A percentile compares a stretch with the other conserved stretches of the same genome.
phyloP scores from a whole-genome alignment of 2,329 filamentous ascomycete species.

The Chaetoscypha palmicola region DNA sequence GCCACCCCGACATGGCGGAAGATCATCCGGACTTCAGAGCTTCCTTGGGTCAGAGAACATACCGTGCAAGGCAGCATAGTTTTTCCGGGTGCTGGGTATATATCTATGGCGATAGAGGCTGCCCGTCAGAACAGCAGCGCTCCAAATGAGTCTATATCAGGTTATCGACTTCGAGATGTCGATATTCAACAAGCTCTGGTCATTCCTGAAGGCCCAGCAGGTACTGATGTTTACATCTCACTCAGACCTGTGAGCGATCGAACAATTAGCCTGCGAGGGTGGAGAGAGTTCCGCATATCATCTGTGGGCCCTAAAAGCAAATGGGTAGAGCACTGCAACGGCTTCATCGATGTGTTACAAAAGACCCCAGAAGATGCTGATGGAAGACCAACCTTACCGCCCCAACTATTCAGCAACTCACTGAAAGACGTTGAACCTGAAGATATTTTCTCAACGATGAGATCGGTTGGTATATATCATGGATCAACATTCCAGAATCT shows the following conservation, averaged over 20 bases:
- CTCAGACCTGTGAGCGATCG: constrained; percentile 15
- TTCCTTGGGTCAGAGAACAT: constrained; percentile 38
- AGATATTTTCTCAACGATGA: constrained; percentile 30
- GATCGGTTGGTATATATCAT: constrained; percentile 34
- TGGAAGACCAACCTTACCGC: background rate
- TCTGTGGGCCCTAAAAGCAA: constrained; percentile 13
- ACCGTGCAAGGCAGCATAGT: constrained; percentile 36
- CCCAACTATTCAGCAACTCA: background rate
- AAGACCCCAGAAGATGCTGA: background rate
- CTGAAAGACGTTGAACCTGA: background rate
- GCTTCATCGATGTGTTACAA: constrained; percentile 19
- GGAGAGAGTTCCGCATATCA: constrained; percentile 30
- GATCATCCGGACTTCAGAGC: constrained; percentile 20
- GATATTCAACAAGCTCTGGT: constrained; percentile 44
- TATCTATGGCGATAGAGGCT: constrained; percentile 31
- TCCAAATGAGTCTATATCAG: constrained; percentile 17
- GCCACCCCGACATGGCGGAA: constrained; percentile 28
- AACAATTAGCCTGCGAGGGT: constrained; percentile 26
- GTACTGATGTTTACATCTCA: constrained; percentile 36
- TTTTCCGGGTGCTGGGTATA: constrained; percentile 29
- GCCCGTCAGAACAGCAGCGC: constrained; percentile 17
- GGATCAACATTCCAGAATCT: constrained; percentile 35
- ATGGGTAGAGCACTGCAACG: constrained; percentile 33
- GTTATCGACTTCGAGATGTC: constrained; percentile 41
- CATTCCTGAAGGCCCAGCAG: constrained; percentile 36